phyloP scores from a whole-genome alignment of 2,329 filamentous ascomycete species.

The Alternaria solani region DNA sequence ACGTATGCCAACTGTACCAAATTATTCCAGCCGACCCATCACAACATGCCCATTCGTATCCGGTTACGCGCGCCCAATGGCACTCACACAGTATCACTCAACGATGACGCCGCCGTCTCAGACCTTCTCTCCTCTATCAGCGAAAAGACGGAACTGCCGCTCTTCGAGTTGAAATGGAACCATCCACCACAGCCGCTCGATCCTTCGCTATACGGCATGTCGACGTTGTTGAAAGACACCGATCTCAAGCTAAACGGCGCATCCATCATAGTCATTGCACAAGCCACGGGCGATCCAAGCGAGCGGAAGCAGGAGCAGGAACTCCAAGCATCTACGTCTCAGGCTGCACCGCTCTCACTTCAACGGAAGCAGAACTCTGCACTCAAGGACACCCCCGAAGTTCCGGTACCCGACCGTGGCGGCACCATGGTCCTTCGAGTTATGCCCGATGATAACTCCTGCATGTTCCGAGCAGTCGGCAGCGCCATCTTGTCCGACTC shows the following conservation, averaged over 20 bases:
- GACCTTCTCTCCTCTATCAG: slow-evolving; percentile 69
- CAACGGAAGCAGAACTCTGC: slow-evolving; percentile 55
- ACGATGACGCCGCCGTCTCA: slow-evolving; percentile 71
- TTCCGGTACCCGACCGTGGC: slow-evolving; percentile 64
- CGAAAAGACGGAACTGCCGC: slow-evolving; percentile 68
- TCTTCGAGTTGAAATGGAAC: slow-evolving; percentile 82
- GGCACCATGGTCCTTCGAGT: slow-evolving; percentile 78
- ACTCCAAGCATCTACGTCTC: slow-evolving; percentile 19
- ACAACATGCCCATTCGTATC: slow-evolving; percentile 68
- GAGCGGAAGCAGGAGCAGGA: slow-evolving; percentile 28
- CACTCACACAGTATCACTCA: slow-evolving; percentile 72
- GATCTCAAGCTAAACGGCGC: slow-evolving; percentile 72
- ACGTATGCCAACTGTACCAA: background rate
- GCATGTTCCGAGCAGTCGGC: slow-evolving; percentile 89
- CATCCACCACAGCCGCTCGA: slow-evolving; percentile 79
- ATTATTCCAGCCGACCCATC: background rate
- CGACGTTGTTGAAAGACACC: slow-evolving; percentile 62
- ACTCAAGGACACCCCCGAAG: slow-evolving; percentile 68
- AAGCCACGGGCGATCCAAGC: slow-evolving; percentile 50
- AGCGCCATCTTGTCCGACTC: slow-evolving; percentile 73
- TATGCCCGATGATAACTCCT: slow-evolving; percentile 97
- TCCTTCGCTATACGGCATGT: slow-evolving; percentile 61
- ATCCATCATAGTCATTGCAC: slow-evolving; percentile 69
- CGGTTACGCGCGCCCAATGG: slow-evolving; percentile 79
- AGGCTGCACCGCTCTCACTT: slow-evolving; percentile 49